Evolutionary conservation across 371 early-diverging fungal genomes (phyloP), one percentile per base, ranked within the genome.

Genomic region (Blakeslea trispora): DNA sequence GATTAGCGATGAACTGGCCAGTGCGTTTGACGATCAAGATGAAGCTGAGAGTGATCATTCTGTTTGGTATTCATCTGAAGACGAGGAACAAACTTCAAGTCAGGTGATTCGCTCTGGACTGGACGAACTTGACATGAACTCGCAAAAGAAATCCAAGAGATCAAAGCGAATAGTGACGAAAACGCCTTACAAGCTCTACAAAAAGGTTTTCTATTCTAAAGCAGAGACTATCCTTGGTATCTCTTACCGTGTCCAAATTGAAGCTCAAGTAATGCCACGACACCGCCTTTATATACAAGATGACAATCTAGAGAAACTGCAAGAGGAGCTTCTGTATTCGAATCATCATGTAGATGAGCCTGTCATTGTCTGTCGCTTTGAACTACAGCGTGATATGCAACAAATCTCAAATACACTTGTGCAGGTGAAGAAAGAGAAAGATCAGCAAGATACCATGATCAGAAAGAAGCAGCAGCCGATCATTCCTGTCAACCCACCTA

Each of bases 281-380:
- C 56, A 55, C 40, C 45, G 59, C 15, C 45, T 73, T 11, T 45
- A 50, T 7, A 54, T 63, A 17, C 47, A 49, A 23, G 63, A 66
- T 6, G 54, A 63, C 15, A 48, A 50, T 2, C 45, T 60, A 0
- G 52, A 48, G 32, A 24, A 15, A 5, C 45, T 62, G 11, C 45
- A 45, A 15, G 53, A 49, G 10, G 47, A 63, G 1, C 11, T 17
- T 3, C 23, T 32, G 44, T 47, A 52, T 18, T 19, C 24, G 15
- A 35, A 53, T 9, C n/a, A 35, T 44, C 54, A 63, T 18, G 40
- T 28, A 1, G 35, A 50, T 15, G 59, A 72, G 18, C 48, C 55
- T 39, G 50, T 64, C 0, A 24, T 77, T 0, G 59, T 70, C 0
- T 78, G 78, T 35, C 62, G 68, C n/a, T 74, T 77, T 54, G 74